Evolutionary conservation across 306 rosid genomes (phyloP), one percentile per base, ranked within the genome.

Genomic region (Rubus parviflorus): DNA sequence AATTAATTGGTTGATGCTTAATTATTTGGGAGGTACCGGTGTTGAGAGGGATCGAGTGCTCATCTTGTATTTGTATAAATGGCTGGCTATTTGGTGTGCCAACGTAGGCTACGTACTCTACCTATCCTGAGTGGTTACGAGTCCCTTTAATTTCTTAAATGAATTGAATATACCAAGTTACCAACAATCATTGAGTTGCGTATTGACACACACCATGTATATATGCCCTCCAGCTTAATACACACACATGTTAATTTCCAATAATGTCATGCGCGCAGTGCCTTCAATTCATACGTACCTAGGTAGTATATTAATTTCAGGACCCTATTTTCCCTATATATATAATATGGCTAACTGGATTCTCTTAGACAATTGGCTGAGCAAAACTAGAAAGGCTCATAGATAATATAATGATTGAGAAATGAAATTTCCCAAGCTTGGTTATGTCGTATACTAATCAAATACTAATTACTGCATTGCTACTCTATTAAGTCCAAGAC

Each of bases 21-120:
- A 30, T 62, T 6, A 62, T 30, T 62, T 15, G 42, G 35, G 35
- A 30, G 68, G 68, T n/a, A n/a, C n/a, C n/a, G n/a, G n/a, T 12
- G 43, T 13, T 35, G 68, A 62, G 68, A 62, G 68, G 20, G 68
- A 62, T 62, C 43, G 68, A 62, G 43, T 35, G 43, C 68, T 62
- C 68, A 62, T 62, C 42, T 35, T 62, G 42, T 61, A 61, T 62
- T 57, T 15, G 68, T 45, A 10, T 7, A n/a, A 30, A 25, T 30
- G 6, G 6, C 30, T 62, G 68, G 42, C 14, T 6, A 61, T 61
- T 30, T 61, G 3, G 67, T 30, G 42, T 35, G 68, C 68, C 43
- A 62, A 30, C 68, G 42, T 62, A 13, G 67, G 67, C 67, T 6
- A 14, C 35, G 35, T 30, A 30, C 42, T 30, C 11, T 3, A 0